Evolutionary conservation across 2,329 filamentous ascomycete genomes (phyloP).

Genomic region (Laburnicola sp.): DNA sequence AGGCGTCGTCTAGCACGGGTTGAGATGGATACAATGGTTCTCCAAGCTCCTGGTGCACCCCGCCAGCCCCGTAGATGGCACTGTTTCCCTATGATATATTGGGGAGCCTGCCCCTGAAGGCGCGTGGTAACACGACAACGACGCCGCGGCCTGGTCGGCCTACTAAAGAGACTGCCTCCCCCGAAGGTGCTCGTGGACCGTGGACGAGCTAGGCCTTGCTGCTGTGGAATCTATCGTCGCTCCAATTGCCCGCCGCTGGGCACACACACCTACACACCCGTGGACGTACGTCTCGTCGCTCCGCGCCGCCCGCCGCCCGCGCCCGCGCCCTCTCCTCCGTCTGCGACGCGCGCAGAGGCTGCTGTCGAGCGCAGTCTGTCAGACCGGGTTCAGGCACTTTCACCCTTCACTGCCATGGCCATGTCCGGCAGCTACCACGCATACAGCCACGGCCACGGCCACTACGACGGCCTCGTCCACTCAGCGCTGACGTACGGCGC

Average conservation of each 20-base stretch:
- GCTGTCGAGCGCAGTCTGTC: neutral
- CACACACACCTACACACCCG: conserved; percentile 28
- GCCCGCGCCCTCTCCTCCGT: neutral
- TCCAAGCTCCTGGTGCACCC: conserved; percentile 43
- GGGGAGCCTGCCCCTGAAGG: conserved; percentile 39
- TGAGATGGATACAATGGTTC: conserved; percentile 38
- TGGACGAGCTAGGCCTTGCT: conserved; percentile 28
- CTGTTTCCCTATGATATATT: conserved; percentile 46
- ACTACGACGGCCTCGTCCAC: conserved; percentile 29
- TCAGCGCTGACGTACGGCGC: conserved; percentile 25
- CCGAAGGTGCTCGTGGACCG: conserved; percentile 35
- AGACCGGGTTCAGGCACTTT: neutral
- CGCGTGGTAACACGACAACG: conserved; percentile 44
- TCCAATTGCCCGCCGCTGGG: conserved; percentile 30
- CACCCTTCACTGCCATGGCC: conserved; percentile 16
- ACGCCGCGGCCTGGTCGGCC: conserved; percentile 39
- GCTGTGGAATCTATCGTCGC: conserved; percentile 35
- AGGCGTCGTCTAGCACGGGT: conserved; percentile 42
- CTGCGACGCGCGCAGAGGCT: conserved; percentile 1
- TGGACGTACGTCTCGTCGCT: conserved; percentile 5
- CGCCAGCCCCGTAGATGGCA: conserved; percentile 37
- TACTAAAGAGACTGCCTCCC: conserved; percentile 37
- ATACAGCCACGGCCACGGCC: conserved; percentile 28
- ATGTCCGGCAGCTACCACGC: conserved; percentile 6
- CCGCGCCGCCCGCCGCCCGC: conserved; percentile 10